phyloP scores from a whole-genome alignment of 1,284 basidiomycete genomes.

The Cutaneotrichosporon sp. region DNA sequence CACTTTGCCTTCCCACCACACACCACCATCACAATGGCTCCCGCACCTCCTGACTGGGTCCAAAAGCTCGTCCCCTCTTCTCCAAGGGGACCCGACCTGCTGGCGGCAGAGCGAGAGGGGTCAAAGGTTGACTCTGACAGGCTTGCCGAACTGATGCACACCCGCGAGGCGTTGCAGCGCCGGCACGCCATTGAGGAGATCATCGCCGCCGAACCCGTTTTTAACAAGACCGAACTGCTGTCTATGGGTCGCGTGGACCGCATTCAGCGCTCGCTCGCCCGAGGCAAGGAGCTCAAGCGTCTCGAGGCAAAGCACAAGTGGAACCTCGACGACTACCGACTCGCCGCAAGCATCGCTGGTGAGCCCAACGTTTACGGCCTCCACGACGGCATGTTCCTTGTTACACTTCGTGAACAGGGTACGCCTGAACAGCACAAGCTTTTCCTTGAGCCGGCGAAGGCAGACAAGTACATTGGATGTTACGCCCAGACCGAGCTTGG shows the following conservation, averaged over 20 bases:
- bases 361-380: constrained; percentile 19
- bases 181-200: constrained; percentile 1
- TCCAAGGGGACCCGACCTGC: constrained; percentile 16
- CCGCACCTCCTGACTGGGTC: constrained; percentile 24
- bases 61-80: constrained; percentile 19
- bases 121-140: constrained; percentile 5
- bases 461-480: constrained; percentile 51
- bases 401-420: constrained; percentile 17
- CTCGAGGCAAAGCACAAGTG: constrained; percentile 13
- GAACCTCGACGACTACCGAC: constrained; percentile 14
- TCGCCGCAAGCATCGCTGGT: constrained; percentile 10
- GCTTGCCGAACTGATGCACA: constrained; percentile 16
- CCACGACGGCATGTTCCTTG: constrained; percentile 19
- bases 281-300: constrained; percentile 19
- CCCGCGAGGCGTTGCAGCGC: constrained; percentile 6
- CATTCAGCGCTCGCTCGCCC: constrained; percentile 19
- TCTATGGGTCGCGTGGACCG: constrained; percentile 20
- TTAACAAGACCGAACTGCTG: constrained; percentile 18
- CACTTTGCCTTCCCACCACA: background rate
- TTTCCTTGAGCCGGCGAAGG: constrained; percentile 17
- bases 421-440: constrained; percentile 20
- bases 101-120: constrained; percentile 16
- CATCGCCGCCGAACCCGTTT: constrained; percentile 10
- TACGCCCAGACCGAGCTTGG: constrained; percentile 54
- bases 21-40: constrained; percentile 3